Evolutionary conservation across 495 filamentous ascomycete species (phyloP), one percentile per base, ranked within the genome.

Genomic region (Hypoxylon rickii): DNA sequence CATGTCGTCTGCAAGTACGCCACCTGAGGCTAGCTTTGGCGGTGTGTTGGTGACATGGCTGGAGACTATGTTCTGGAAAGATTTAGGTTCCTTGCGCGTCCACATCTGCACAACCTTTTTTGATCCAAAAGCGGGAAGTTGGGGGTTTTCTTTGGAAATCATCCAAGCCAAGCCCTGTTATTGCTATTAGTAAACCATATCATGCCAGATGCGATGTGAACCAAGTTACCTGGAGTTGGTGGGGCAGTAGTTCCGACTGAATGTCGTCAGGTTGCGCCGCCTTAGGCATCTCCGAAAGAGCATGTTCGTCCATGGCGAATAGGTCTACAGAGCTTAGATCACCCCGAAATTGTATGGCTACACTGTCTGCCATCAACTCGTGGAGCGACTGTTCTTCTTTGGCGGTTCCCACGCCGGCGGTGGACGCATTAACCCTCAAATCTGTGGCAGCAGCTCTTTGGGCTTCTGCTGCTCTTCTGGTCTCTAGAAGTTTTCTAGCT

Each of bases 1-100:
- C 92, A 97, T 97, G 58, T 97, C 92, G 68, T 97, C 92, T 18
- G 90, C 90, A 10, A 96, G 75, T 24, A 96, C 89, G 26, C 91
- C 92, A 37, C 92, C 93, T 58, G 85, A 89, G 1, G 87, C 82
- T 15, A 96, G 75, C 3, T 65, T 59, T 0, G 91, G 90, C 2
- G 73, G 68, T 3, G 65, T 68, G 1, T 66, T 66, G 2, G 80
- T 83, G 0, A 84, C 79, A 63, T 83, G 92, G 55, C 87, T 86
- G 1, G 92, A 93, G 22, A 87, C 90, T 29, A 95, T 73, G 63
- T 96, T 94, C 41, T 77, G 78, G 46, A 86, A 96, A 3, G 71
- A 68, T 19, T 76, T 77, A 2, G 63, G 60, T 4, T 77, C 61
- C 32, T 73, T 64, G 1, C 77, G 73, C 68, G 88, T 89, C 92